Base-by-base conservation (phyloP, 345 rosid species). In the Citrus inodora region DNA sequence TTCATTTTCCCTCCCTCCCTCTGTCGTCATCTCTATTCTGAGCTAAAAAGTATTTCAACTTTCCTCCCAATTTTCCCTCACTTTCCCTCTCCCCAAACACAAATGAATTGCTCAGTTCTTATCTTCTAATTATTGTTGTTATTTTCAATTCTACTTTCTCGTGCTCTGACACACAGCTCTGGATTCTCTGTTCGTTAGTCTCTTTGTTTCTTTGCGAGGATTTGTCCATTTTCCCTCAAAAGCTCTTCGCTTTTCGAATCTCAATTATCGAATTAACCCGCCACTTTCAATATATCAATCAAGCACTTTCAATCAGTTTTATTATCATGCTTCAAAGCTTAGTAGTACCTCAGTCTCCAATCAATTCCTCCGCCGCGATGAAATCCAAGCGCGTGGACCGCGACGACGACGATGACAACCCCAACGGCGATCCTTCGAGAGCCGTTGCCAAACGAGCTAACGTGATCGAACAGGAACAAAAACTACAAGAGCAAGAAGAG, bases 281-380 rank as follows among this genome's bases (percentile, higher is more conserved):
- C 21, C 21, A 17, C 58, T 53, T 53, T 53, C 58, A 53, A 53
- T 53, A 21, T 17, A 53, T 53, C 58, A 53, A 53, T 53, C 58
- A 53, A 17, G 21, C 22, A 53, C 6, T 53, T 8, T 33, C 42
- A 16, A 19, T 65, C 42, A 17, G 3, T 19, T 9, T 7, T 2
- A 32, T 80, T 84, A 88, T 86, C 87, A 91, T 91, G 94, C 86
- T 91, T 82, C 91, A 84, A 60, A 88, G 90, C 83, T 82, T 88
- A 62, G 79, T 87, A 55, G 80, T 86, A 53, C 84, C 88, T 80
- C 91, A 83, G 65, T 82, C 83, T 16, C 86, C 85, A 65, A 84
- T 82, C 86, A 76, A 27, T 9, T 78, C 86, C 75, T 60, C 89
- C 4, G 56, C 90, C 67, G 68, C 93, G n/a, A 88, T 88, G 93